A percentile compares a stretch with the other conserved stretches of the same genome.
Evolutionary conservation across 495 filamentous ascomycete species (phyloP).

Genomic region (Tuber magnatum): DNA sequence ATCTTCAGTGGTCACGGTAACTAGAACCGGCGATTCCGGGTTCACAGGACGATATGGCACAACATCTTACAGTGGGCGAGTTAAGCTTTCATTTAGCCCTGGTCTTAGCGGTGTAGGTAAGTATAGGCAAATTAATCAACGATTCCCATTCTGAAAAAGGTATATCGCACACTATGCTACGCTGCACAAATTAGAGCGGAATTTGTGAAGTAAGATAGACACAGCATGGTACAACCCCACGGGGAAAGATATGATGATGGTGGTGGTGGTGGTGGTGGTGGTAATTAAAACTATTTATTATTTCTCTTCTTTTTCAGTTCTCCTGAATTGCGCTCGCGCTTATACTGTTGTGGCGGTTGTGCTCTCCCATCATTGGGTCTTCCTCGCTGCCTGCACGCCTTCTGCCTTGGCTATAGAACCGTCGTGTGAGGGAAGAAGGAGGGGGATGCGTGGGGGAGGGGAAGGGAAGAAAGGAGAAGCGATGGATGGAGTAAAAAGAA

Average conservation of each 20-base stretch:
- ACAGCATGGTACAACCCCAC: background rate
- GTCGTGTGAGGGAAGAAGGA: background rate
- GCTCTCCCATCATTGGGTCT: background rate
- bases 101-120: background rate
- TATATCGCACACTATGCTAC: background rate
- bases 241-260: background rate
- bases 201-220: background rate
- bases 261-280: background rate
- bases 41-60: background rate
- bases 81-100: background rate
- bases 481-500: background rate
- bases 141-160: background rate
- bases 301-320: background rate
- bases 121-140: background rate
- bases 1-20: background rate
- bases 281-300: conserved; percentile 1
- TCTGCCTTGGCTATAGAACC: background rate
- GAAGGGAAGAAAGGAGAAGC: background rate
- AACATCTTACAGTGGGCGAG: background rate
- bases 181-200: background rate
- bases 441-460: background rate
- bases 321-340: background rate
- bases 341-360: background rate
- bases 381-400: background rate
- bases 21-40: background rate